These are phyloP conservation scores for Nannochloropsis salina DNA, from an alignment of 108 stramenopile genomes.

Conservation along the genomic window DNA sequence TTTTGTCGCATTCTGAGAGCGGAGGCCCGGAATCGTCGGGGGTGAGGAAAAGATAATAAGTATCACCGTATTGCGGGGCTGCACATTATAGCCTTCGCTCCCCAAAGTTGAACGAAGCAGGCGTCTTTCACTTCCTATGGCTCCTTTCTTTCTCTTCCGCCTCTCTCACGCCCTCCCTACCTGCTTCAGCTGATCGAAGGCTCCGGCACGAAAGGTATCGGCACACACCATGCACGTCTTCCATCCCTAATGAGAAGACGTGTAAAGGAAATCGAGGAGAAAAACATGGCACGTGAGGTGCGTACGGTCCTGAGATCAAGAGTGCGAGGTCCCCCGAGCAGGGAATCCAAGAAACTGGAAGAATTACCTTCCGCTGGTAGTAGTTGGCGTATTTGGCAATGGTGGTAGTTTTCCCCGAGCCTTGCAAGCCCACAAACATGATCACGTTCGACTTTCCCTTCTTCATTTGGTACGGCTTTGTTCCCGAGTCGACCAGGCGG, in stretches of 20 bases:
- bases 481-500: conserved; percentile 59
- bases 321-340: background rate
- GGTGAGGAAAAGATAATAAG: conserved; percentile 34
- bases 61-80: no score
- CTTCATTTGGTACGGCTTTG: conserved; percentile 56
- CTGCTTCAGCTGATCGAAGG: conserved; percentile 96
- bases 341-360: background rate
- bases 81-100: no score
- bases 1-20: conserved; percentile 87
- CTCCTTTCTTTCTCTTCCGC: background rate
- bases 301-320: background rate
- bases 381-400: conserved; percentile 96
- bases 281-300: background rate
- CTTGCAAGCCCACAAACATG: conserved; percentile 94
- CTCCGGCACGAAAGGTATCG: conserved; percentile 96
- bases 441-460: conserved; percentile 85
- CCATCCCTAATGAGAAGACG: conserved; percentile 21
- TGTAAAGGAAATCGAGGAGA: background rate
- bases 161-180: background rate
- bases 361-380: conserved; percentile 56
- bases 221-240: conserved; percentile 83
- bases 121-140: background rate
- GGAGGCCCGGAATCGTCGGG: conserved; percentile 73
- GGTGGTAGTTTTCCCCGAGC: conserved; percentile 94
- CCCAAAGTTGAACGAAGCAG: no score